phyloP scores from a whole-genome alignment of 1,284 basidiomycete species.

The Moesziomyces antarcticus region DNA sequence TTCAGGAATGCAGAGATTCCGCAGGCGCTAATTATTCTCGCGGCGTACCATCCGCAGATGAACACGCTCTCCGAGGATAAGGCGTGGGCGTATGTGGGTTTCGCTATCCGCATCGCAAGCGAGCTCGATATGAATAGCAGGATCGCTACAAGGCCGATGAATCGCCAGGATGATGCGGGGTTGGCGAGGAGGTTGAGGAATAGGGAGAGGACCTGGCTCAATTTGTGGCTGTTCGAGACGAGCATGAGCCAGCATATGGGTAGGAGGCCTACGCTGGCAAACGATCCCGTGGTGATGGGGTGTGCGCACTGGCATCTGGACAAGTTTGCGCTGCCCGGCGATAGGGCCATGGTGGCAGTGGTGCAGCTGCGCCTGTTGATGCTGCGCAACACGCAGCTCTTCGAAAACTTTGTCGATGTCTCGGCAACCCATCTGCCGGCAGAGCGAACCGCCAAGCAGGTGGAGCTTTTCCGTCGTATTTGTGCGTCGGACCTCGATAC shows the following conservation, averaged over 20 bases:
- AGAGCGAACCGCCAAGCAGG: slow-evolving; percentile 30
- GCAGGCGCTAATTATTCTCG: slow-evolving; percentile 41
- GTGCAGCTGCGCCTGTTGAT: slow-evolving; percentile 46
- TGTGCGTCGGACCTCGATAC: slow-evolving; percentile 39
- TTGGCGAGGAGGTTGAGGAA: slow-evolving; percentile 36
- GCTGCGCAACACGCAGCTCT: slow-evolving; percentile 42
- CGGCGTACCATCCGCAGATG: slow-evolving; percentile 49
- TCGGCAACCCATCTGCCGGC: slow-evolving; percentile 7
- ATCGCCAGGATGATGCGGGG: slow-evolving; percentile 26
- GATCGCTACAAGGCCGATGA: slow-evolving; percentile 19
- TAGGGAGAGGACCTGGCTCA: slow-evolving; percentile 50
- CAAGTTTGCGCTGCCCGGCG: slow-evolving; percentile 40
- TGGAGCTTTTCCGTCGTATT: slow-evolving; percentile 45
- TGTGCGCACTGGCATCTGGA: slow-evolving; percentile 51
- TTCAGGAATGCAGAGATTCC: slow-evolving; percentile 48
- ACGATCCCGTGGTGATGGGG: slow-evolving; percentile 50
- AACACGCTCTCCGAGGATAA: slow-evolving; percentile 45
- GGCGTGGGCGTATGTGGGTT: slow-evolving; percentile 49
- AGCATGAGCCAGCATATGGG: slow-evolving; percentile 57
- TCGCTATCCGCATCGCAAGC: slow-evolving; percentile 49
- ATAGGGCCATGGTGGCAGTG: slow-evolving; percentile 51
- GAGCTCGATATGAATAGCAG: slow-evolving; percentile 54
- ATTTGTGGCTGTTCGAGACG: slow-evolving; percentile 52
- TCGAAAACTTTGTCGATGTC: slow-evolving; percentile 45
- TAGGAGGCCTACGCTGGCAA: slow-evolving; percentile 42